Evolutionary conservation across 2,329 filamentous ascomycete species (phyloP), one percentile per base, ranked within the genome.

Genomic region (Teratosphaeria viscida): DNA sequence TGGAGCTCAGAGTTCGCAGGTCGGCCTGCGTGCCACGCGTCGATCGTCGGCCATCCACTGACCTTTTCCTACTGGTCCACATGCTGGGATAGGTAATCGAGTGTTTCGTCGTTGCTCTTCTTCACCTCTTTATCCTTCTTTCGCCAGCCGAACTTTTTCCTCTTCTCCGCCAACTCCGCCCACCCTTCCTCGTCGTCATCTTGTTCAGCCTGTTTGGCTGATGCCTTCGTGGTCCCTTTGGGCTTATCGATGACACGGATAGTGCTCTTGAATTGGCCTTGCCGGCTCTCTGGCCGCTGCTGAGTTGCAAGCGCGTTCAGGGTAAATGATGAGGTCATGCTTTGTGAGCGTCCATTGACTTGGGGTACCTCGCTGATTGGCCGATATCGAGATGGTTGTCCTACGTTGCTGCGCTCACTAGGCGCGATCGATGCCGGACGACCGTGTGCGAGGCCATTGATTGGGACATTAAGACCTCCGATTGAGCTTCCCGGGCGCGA

Each of bases 401-500:
- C 94, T 62, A 96, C 79, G 72, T 95, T 97, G 79, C 92, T 97
- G 62, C 94, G 87, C 76, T 97, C 94, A 5, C 90, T 96, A 1
- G 94, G 94, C 2, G 94, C 92, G 65, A 99, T 95, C 0, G 92
- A 97, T 0, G 91, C 85, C 0, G 91, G 83, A 74, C 97, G 97
- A 8, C 84, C 85, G 57, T 74, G 74, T 54, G 77, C 66, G 54
- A 67, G 67, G 47, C 68, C 68, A 69, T 72, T 61, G 29, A 68
- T 63, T 68, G 73, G 64, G 67, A 76, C 54, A 70, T 74, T 61
- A 19, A 23, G 43, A n/a, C 43, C 43, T 49, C 43, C 43, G 6
- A 43, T n/a, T n/a, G n/a, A n/a, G 19, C 43, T 49, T 23, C 43
- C 43, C 16, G 43, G 43, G 5, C 43, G 43, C 16, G 43, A 49